Base-by-base conservation (phyloP, 805 yeast species). In the Starmerella ratchasimensis region DNA sequence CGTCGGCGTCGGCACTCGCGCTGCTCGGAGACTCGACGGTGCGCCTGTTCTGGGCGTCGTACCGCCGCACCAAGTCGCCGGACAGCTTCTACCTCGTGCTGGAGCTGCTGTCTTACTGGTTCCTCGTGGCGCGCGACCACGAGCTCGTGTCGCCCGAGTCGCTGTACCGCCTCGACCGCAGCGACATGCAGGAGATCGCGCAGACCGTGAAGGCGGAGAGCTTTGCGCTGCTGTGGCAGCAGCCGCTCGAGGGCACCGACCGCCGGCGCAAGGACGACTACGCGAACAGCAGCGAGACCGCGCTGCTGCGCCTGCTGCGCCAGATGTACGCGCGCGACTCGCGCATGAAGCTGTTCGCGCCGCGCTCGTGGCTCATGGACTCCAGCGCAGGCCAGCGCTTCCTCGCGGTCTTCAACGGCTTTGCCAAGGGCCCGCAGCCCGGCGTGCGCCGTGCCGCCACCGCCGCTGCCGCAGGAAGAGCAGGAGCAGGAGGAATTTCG, bases 241-340 rank as follows among this genome's bases (percentile, higher is more conserved):
- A 22, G 39, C 41, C 50, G 28, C 34, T 34, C 9, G 47, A 31
- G 20, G 25, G 17, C n/a, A 17, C 16, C 2, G 31, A 19, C 9
- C 22, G 34, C 3, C 7, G 23, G 13, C 14, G 9, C 15, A 15
- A 8, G 5, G n/a, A 24, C n/a, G 27, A n/a, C 27, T 11, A 24
- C n/a, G 20, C 27, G 8, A 32, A 26, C 4, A 3, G 28, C 20
- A 28, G 62, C 24, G 55, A 59, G 36, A 52, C 51, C 3, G 51
- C 67, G 1, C 60, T 78, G 0, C 52, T 74, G n/a, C 59, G 65
- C 20, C 63, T 79, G 3, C 55, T 79, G 36, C 70, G 76, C 37
- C 86, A 78, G 52, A 54, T 81, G 1, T 75, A 79, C 52, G 51
- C 69, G 39, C 69, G 80, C 36, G 78, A 81, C 48, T 60, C 77